Evolutionary conservation across 192 early-diverging fungal genomes (phyloP).

Genomic region (Podila minutissima): DNA sequence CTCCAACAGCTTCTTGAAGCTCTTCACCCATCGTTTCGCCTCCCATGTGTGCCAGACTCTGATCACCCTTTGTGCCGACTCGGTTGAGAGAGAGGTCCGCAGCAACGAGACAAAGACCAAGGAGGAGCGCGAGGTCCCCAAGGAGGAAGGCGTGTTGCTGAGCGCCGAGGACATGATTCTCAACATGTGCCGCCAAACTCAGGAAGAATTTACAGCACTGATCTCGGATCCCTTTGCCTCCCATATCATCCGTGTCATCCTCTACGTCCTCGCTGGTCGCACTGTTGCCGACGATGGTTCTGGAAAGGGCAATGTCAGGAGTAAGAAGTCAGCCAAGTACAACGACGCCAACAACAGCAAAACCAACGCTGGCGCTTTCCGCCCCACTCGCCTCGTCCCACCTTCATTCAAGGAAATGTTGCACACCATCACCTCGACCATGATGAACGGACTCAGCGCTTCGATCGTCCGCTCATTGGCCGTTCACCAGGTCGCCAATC

Average conservation of each 20-base stretch:
- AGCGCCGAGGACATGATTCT: slow-evolving; percentile 74
- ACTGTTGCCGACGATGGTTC: slow-evolving; percentile 60
- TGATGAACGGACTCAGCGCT: slow-evolving; percentile 58
- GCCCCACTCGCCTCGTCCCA: slow-evolving; percentile 66
- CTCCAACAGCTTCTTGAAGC: slow-evolving; percentile 55
- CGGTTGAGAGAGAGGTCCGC: slow-evolving; percentile 79
- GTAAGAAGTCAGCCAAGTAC: slow-evolving; percentile 78
- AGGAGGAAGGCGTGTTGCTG: slow-evolving; percentile 65
- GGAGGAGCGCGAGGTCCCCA: slow-evolving; percentile 26
- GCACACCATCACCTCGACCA: slow-evolving; percentile 59
- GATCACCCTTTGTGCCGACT: slow-evolving; percentile 72
- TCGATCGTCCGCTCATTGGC: slow-evolving; percentile 67
- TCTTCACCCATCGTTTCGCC: slow-evolving; percentile 87
- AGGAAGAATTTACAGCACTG: slow-evolving; percentile 62
- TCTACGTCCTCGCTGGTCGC: slow-evolving; percentile 76
- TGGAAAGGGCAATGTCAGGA: slow-evolving; percentile 65
- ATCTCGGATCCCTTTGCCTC: slow-evolving; percentile 82
- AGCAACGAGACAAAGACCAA: slow-evolving; percentile 48
- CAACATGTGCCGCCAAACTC: slow-evolving; percentile 62
- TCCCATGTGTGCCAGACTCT: slow-evolving; percentile 91
- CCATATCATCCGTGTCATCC: slow-evolving; percentile 75
- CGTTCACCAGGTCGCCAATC: slow-evolving; percentile 77
- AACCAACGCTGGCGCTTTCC: slow-evolving; percentile 29
- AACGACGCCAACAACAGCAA: slow-evolving; percentile 63
- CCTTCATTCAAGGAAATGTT: slow-evolving; percentile 68